Conservation (phyloP, 176 grass and related monocot genomes). For the Otatea glauca region DNA sequence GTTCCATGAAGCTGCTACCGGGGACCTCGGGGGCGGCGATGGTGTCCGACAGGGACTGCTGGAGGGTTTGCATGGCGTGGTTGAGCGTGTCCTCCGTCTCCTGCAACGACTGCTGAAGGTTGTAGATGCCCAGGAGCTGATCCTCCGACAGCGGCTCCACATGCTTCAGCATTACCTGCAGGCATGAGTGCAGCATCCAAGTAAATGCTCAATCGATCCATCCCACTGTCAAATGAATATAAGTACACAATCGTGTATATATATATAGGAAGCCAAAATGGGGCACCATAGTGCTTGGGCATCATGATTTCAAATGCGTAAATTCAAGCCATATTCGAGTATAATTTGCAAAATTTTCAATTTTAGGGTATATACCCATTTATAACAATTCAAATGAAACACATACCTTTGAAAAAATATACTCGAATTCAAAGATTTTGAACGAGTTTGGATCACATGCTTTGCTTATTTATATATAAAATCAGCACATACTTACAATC, state of each 20-base stretch:
- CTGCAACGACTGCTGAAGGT: conserved; percentile 63
- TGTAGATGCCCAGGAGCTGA: conserved; percentile 66
- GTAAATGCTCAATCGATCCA: conserved; percentile 12
- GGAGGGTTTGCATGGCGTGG: conserved; percentile 46
- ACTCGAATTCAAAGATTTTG: too few species aligned
- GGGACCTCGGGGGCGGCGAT: conserved; percentile 51
- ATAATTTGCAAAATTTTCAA: too few species aligned
- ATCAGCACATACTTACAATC: too few species aligned
- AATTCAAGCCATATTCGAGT: too few species aligned
- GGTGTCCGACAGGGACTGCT: conserved; percentile 57
- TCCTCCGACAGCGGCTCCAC: conserved; percentile 59
- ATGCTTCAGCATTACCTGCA: conserved; percentile 53
- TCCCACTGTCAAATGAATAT: background rate
- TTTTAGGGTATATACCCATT: too few species aligned
- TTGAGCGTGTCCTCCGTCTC: conserved; percentile 64
- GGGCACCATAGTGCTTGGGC: too few species aligned
- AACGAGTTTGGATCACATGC: too few species aligned
- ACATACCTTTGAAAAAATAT: too few species aligned
- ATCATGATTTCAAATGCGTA: too few species aligned
- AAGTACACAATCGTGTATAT: background rate
- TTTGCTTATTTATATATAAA: too few species aligned
- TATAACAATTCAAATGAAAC: too few species aligned
- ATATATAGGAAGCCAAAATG: too few species aligned
- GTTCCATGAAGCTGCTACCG: conserved; percentile 48
- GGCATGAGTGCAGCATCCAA: background rate